phyloP scores from a whole-genome alignment of 768 basidiomycete genomes.

The Suillus subluteus region DNA sequence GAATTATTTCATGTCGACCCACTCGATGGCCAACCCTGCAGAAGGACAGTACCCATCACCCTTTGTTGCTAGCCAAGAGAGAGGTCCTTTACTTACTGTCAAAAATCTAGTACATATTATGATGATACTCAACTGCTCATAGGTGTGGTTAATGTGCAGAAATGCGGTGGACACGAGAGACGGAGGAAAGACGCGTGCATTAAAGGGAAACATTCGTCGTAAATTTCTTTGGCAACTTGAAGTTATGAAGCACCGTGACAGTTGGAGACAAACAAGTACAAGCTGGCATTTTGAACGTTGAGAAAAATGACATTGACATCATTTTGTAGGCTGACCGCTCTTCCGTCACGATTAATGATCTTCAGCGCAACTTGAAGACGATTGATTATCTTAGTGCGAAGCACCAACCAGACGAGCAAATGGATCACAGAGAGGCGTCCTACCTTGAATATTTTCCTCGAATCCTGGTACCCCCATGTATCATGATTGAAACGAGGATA shows the following conservation, averaged over 20 bases:
- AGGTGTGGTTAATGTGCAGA: background rate
- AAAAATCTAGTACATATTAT: background rate
- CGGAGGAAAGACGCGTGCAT: too few species aligned
- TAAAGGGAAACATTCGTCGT: too few species aligned
- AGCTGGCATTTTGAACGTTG: background rate
- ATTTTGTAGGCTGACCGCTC: slow-evolving; percentile 30
- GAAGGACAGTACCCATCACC: too few species aligned
- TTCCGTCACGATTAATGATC: slow-evolving; percentile 17
- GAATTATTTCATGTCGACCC: background rate
- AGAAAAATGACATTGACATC: background rate
- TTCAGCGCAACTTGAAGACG: slow-evolving; percentile 30
- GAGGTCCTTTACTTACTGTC: background rate
- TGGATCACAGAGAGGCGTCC: slow-evolving; percentile 26
- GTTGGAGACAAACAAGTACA: too few species aligned
- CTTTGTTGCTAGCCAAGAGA: background rate
- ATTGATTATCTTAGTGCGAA: slow-evolving; percentile 19
- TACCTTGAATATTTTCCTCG: slow-evolving; percentile 15
- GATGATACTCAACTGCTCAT: background rate
- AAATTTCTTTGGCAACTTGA: too few species aligned
- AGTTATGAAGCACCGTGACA: too few species aligned
- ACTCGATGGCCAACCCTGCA: too few species aligned
- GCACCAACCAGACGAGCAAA: slow-evolving; percentile 21
- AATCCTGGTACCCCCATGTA: too few species aligned
- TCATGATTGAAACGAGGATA: too few species aligned
- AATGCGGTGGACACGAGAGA: too few species aligned